Evolutionary conservation across 768 basidiomycete genomes (phyloP), one percentile per base, ranked within the genome.

Genomic region (Boletus rubroflammeus): DNA sequence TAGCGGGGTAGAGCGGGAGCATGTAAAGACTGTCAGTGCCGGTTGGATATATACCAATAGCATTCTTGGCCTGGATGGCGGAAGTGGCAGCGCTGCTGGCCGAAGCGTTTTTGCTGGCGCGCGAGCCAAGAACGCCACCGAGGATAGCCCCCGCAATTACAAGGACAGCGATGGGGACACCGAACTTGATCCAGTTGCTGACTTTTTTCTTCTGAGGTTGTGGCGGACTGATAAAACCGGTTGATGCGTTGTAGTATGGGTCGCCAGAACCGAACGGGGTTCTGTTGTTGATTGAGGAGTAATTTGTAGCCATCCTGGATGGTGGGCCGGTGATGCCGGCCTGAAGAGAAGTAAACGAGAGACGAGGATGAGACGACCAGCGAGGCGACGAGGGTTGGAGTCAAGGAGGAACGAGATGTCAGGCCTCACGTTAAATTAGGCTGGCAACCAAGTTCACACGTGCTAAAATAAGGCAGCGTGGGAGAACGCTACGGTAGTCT

Each of bases 1-100:
- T 90, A 19, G 90, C 86, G 6, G 93, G 91, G 68, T 95, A 96
- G 26, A 94, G 66, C 0, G 95, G 95, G 51, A 92, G 77, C 75
- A 87, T 79, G 67, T 83, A 96, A 46, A 82, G 77, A 62, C 83
- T 82, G 65, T 94, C 79, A 17, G 94, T 97, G 6, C 84, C 83
- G 2, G 86, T 86, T 28, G 93, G 82, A 64, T 85, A 90, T 38
- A 82, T 67, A 19, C 86, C 89, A 31, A 84, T 55, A n/a, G 76
- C 75, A 38, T 79, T 72, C 71, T 88, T 85, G 23, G 76, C 77
- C 57, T 81, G 82, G 19, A 77, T 78, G 28, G 79, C 82, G 47
- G 81, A 79, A 61, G 80, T 83, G 6, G 78, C 79, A 48, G 62
- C 59, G 15, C 61, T 65, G 46, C 47, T 58, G n/a, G 68, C 46